phyloP scores from a whole-genome alignment of 768 basidiomycete species.

The Basidioascus undulatus region DNA sequence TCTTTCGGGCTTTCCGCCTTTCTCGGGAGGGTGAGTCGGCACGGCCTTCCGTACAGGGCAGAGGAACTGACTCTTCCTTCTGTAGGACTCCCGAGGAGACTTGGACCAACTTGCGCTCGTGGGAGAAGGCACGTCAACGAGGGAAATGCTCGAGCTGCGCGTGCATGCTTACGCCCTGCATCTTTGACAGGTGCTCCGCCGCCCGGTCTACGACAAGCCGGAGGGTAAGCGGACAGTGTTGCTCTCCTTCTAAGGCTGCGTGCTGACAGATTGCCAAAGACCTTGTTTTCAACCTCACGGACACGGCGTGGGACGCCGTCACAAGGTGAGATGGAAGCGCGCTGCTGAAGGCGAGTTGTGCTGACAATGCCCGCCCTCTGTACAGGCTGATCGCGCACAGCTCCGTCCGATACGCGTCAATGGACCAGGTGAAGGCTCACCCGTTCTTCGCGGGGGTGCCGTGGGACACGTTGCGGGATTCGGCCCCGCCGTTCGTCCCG shows the following conservation, averaged over 20 bases:
- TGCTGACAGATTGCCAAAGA: too few relatives aligned
- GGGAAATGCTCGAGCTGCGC: too few relatives aligned
- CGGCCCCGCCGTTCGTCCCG: slow-evolving; percentile 74
- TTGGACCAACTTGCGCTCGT: slow-evolving; percentile 97
- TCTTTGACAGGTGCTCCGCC: too few relatives aligned
- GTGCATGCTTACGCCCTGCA: too few relatives aligned
- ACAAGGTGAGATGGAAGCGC: slow-evolving; percentile 60
- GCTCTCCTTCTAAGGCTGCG: too few relatives aligned
- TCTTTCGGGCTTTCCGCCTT: slow-evolving; percentile 87
- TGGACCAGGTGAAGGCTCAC: slow-evolving; percentile 46
- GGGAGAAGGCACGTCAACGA: too few relatives aligned
- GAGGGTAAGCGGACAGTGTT: too few relatives aligned
- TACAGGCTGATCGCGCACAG: slow-evolving; percentile 69
- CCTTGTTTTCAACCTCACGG: slow-evolving; percentile 80
- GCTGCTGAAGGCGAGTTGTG: too few relatives aligned
- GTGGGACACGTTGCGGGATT: slow-evolving; percentile 56
- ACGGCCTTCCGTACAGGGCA: too few relatives aligned
- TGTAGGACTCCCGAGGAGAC: slow-evolving; percentile 90
- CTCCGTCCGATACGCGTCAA: slow-evolving; percentile 47
- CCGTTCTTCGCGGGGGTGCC: slow-evolving; percentile 55
- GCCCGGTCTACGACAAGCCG: slow-evolving; percentile 84
- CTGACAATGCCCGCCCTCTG: too few relatives aligned
- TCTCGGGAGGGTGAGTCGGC: slow-evolving; percentile 89
- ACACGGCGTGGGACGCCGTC: slow-evolving; percentile 83
- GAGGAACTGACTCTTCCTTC: too few relatives aligned